Evolutionary conservation across 371 early-diverging fungal species (phyloP).

Genomic region (Mucor irregularis): DNA sequence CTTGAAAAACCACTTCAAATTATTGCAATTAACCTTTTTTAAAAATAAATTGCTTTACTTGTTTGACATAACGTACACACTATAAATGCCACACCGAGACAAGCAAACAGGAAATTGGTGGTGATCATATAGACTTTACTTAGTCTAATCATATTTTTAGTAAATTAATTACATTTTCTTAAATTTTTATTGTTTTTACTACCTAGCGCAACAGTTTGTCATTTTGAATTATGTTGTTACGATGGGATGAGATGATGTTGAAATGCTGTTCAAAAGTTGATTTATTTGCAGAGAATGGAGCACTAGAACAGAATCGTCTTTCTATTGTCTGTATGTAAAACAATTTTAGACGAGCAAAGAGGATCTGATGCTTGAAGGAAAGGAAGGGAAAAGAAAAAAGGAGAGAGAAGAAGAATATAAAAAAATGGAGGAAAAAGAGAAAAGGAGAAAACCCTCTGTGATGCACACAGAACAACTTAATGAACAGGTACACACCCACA

Average conservation of each 20-base stretch:
- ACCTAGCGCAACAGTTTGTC: conserved; percentile 41
- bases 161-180: not conserved
- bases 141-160: conserved; percentile 27
- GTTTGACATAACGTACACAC: conserved; percentile 16
- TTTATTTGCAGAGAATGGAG: not conserved
- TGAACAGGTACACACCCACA: too few relatives aligned
- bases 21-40: not conserved
- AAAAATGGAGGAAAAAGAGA: conserved; percentile 1
- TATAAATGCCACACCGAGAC: conserved; percentile 45
- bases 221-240: conserved; percentile 11
- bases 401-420: not conserved
- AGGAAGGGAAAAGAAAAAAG: conserved; percentile 2
- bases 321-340: too few relatives aligned
- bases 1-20: too few relatives aligned
- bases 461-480: too few relatives aligned
- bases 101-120: conserved; percentile 44
- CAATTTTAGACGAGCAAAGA: too few relatives aligned
- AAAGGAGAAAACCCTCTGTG: not conserved
- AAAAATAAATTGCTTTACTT: not conserved
- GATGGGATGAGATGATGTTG: not conserved
- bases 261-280: not conserved
- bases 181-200: too few relatives aligned
- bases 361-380: not conserved
- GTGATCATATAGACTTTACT: conserved; percentile 48
- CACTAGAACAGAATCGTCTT: too few relatives aligned